phyloP scores from a whole-genome alignment of 371 early-diverging fungal genomes.

The Rhizopus stolonifer region DNA sequence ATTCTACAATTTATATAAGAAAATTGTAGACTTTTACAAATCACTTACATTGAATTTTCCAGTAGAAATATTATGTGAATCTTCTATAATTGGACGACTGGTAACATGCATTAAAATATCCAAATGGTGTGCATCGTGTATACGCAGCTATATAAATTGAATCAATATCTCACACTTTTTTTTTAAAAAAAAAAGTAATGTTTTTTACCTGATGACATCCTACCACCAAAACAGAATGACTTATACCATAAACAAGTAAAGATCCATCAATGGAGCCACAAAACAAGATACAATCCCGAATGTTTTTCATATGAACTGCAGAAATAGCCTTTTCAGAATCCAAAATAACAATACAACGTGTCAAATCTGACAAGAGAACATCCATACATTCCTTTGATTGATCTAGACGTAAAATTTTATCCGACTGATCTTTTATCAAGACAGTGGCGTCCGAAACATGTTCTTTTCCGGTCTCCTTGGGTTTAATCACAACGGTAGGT shows the following conservation, averaged over 20 bases:
- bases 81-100: conserved; percentile 83
- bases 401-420: not conserved
- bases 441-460: conserved; percentile 26
- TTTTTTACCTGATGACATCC: conserved; percentile 74
- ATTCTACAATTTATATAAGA: not conserved
- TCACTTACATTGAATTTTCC: conserved; percentile 42
- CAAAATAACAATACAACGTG: conserved; percentile 57
- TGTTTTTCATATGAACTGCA: conserved; percentile 70
- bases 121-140: conserved; percentile 69
- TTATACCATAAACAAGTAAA: conserved; percentile 64
- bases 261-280: conserved; percentile 69
- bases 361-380: conserved; percentile 53
- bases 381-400: conserved; percentile 34
- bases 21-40: not conserved
- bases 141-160: conserved; percentile 55
- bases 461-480: not conserved
- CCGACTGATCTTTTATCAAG: conserved; percentile 21
- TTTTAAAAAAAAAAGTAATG: too few relatives aligned
- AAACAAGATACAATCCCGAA: conserved; percentile 61
- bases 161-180: not conserved
- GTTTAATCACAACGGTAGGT: not conserved
- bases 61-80: conserved; percentile 60
- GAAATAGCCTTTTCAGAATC: conserved; percentile 28
- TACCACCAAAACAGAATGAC: conserved; percentile 54
- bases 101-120: conserved; percentile 65